phyloP scores from a whole-genome alignment of 2,329 filamentous ascomycete species.

The Alternaria brassicae region DNA sequence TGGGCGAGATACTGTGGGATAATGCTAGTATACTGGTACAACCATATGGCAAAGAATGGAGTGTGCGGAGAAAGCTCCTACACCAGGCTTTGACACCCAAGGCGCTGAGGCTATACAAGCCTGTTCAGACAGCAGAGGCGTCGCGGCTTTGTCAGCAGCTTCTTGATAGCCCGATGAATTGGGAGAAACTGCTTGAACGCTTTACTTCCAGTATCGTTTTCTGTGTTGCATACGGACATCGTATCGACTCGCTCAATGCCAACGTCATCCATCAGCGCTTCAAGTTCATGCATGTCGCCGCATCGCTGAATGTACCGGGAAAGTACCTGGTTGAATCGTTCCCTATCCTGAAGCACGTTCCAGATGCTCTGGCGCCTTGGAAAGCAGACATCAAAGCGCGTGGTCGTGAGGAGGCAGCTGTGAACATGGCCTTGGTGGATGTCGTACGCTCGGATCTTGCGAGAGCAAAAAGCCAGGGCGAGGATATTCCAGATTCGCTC shows the following conservation, averaged over 20 bases:
- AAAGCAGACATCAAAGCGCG: constrained; percentile 54
- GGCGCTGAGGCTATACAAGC: constrained; percentile 55
- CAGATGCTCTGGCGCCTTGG: constrained; percentile 57
- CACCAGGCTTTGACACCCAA: constrained; percentile 55
- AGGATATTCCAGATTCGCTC: constrained; percentile 52
- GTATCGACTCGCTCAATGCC: constrained; percentile 58
- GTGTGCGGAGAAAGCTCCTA: constrained; percentile 48
- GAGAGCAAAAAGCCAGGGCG: constrained; percentile 42
- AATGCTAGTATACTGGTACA: constrained; percentile 57
- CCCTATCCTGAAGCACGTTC: constrained; percentile 54
- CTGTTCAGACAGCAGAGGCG: constrained; percentile 59
- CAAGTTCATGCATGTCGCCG: constrained; percentile 58
- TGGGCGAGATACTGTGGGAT: constrained; percentile 56
- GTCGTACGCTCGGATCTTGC: constrained; percentile 53
- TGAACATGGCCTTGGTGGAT: constrained; percentile 53
- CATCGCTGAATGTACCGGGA: constrained; percentile 57
- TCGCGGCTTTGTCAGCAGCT: constrained; percentile 55
- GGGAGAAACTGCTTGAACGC: constrained; percentile 57
- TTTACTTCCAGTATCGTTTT: constrained; percentile 61
- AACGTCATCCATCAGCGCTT: constrained; percentile 58
- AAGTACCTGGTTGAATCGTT: constrained; percentile 58
- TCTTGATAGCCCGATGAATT: constrained; percentile 50
- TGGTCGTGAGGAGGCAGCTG: constrained; percentile 49
- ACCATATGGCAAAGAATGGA: constrained; percentile 58
- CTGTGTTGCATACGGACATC: constrained; percentile 60